Evolutionary conservation across 345 rosid genomes (phyloP), one percentile per base, ranked within the genome.

Genomic region (Populus nigra): DNA sequence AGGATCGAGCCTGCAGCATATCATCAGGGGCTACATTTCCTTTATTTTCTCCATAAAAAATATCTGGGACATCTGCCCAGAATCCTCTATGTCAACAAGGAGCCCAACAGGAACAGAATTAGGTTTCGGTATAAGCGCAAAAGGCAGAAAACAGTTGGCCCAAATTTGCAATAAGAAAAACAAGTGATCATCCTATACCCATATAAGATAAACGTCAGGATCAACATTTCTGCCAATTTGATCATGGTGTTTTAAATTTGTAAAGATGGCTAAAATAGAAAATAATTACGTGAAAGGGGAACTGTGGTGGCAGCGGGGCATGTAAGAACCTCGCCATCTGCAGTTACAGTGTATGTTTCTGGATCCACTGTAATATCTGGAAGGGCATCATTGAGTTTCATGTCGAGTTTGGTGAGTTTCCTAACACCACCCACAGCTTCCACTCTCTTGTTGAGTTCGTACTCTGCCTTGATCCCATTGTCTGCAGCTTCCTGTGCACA

Each of bases 271-370:
- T 89, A 93, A 78, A 96, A 93, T 80, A 96, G 91, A 84, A 93
- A 93, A 82, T 93, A 96, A 83, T 93, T 93, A 36, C 90, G 83
- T 74, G 98, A 93, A 73, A 96, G 92, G 67, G 99, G 98, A 70
- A 96, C 92, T 1, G 89, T 81, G 47, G 79, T 77, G 47, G 98
- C 97, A 11, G 99, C 90, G n/a, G 67, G 33, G 80, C 97, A 96
- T 36, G 88, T 76, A 41, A 96, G 93, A 78, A 83, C 75, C 80
- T 88, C 90, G 0, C 83, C 87, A 50, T 96, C 75, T 59, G 96
- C 98, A 47, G 83, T 86, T 49, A 96, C 99, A 0, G 43, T 82
- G 61, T 93, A 96, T 8, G 95, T 90, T 87, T 96, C 97, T 1
- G 99, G 97, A 74, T 91, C 98, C 36, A 93, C 99, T 1, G 87